Conservation (phyloP, 2,329 filamentous ascomycete species). For the Orbilia brochopaga region DNA sequence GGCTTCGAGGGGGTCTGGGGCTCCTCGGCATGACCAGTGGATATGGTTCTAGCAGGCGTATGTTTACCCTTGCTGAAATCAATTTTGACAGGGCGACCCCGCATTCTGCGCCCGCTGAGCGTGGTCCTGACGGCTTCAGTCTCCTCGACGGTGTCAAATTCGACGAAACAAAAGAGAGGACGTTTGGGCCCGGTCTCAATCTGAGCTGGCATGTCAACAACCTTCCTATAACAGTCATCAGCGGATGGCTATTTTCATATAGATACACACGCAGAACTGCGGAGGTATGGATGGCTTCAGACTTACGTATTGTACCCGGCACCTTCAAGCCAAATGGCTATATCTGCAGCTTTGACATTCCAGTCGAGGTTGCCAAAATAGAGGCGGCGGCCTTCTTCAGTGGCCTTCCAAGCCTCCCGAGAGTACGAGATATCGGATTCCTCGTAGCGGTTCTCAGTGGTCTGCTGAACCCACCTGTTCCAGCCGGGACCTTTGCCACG, state of each 20-base stretch:
- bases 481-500: constrained; percentile 4
- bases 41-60: neutral
- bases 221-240: constrained; percentile 8
- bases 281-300: neutral
- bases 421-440: constrained; percentile 6
- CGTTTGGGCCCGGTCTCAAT: neutral
- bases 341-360: constrained; percentile 17
- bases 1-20: neutral
- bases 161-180: constrained; percentile 23
- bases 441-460: constrained; percentile 5
- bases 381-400: constrained; percentile 28
- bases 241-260: neutral
- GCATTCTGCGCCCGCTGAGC: constrained; percentile 23
- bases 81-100: constrained; percentile 27
- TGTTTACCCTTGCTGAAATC: constrained; percentile 13
- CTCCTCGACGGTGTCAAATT: constrained; percentile 21
- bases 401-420: constrained; percentile 9
- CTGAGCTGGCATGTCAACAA: constrained; percentile 26
- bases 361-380: constrained; percentile 41
- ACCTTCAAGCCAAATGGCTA: constrained; percentile 43
- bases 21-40: neutral
- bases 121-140: constrained; percentile 4
- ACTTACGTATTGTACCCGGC: constrained; percentile 28
- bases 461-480: constrained; percentile 24
- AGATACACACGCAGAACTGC: too few relatives aligned